These are phyloP conservation scores for Myxozyma nipponensis DNA, from an alignment of 805 yeast species.

Conservation along the genomic window DNA sequence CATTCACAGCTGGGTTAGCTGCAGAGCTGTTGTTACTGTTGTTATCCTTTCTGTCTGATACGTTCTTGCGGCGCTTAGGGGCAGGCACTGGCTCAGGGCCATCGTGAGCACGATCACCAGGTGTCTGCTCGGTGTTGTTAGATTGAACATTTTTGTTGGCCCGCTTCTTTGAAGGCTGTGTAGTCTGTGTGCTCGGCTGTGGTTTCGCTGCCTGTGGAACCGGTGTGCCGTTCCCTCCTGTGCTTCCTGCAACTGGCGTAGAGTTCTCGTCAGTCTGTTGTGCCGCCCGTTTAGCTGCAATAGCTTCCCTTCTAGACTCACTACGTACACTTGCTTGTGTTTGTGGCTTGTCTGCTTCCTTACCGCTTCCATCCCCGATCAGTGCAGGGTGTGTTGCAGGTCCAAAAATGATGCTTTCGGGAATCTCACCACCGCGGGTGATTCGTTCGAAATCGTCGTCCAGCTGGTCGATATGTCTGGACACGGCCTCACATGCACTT, in stretches of 20 bases:
- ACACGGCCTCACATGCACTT: conserved; percentile 74
- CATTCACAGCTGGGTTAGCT: neutral
- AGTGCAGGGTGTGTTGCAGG: conserved; percentile 89
- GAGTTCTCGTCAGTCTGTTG: conserved; percentile 32
- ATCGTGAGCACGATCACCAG: conserved; percentile 6
- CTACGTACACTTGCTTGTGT: conserved; percentile 73
- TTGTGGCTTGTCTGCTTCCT: conserved; percentile 47
- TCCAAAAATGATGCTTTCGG: conserved; percentile 71
- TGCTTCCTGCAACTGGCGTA: no score
- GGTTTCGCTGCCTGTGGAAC: neutral
- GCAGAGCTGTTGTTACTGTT: conserved; percentile 3
- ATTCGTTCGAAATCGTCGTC: conserved; percentile 78
- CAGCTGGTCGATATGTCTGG: conserved; percentile 64
- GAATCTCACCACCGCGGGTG: conserved; percentile 70
- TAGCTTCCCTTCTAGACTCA: conserved; percentile 86
- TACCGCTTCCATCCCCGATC: conserved; percentile 37
- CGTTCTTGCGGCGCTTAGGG: conserved; percentile 27
- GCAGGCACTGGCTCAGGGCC: conserved; percentile 11
- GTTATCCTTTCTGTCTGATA: conserved; percentile 22
- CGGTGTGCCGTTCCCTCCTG: neutral
- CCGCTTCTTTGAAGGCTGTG: conserved; percentile 12
- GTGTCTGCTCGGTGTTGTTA: conserved; percentile 8
- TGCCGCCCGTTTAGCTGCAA: conserved; percentile 79
- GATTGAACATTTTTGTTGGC: conserved; percentile 22
- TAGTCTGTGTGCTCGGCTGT: conserved; percentile 1